Evolutionary conservation across 345 rosid species (phyloP).

Genomic region (Cardiospermum halicacabum): DNA sequence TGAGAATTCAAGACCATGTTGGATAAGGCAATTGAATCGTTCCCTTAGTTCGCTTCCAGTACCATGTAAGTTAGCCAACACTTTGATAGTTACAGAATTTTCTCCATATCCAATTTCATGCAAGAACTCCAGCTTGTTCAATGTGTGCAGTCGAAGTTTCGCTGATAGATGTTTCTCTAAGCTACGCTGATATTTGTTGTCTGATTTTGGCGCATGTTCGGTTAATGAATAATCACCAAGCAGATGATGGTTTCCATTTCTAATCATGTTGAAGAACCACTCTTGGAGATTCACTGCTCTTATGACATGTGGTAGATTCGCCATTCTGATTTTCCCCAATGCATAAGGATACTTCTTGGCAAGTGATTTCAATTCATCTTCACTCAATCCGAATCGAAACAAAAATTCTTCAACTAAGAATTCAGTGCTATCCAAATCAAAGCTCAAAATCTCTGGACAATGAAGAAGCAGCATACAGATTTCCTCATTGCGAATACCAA

Average conservation of each 20-base stretch:
- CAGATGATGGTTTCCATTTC: constrained; percentile 35
- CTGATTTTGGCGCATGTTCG: constrained; percentile 40
- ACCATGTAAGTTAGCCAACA: constrained; percentile 45
- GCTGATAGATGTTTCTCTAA: constrained; percentile 36
- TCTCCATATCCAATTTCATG: constrained; percentile 62
- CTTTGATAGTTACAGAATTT: constrained; percentile 45
- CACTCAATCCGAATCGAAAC: constrained; percentile 45
- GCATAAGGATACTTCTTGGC: constrained; percentile 31
- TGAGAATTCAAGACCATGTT: constrained; percentile 43
- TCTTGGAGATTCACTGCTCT: constrained; percentile 31
- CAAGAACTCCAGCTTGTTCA: constrained; percentile 50
- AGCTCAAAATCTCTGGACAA: constrained; percentile 35
- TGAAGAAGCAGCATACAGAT: constrained; percentile 48
- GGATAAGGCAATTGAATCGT: constrained; percentile 41
- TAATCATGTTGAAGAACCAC: constrained; percentile 45
- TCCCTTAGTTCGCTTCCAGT: constrained; percentile 42
- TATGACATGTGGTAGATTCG: constrained; percentile 54
- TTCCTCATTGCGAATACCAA: constrained; percentile 38
- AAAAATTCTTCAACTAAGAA: constrained; percentile 46
- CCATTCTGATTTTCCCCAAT: constrained; percentile 51
- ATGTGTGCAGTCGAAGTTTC: constrained; percentile 31
- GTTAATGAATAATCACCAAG: constrained; percentile 37
- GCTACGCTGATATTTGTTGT: constrained; percentile 34
- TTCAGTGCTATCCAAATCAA: constrained; percentile 36
- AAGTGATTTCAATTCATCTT: constrained; percentile 29